These are phyloP conservation scores for Penicillium sp. DNA, from an alignment of 2,329 filamentous ascomycete genomes.

Conservation along the genomic window DNA sequence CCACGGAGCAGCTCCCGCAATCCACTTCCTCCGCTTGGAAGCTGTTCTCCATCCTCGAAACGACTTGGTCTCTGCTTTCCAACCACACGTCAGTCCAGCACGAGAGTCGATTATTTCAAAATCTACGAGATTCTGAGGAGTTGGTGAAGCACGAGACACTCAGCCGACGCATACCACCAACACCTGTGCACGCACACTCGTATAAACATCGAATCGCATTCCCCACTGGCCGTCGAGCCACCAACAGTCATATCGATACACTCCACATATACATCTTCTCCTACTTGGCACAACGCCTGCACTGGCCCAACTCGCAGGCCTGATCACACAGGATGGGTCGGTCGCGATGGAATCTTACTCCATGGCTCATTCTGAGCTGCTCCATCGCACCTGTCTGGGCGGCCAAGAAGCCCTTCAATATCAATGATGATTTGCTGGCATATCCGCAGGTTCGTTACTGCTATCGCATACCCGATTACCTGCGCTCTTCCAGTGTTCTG, in stretches of 20 bases:
- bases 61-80: too few relatives aligned
- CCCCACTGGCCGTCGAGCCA: not conserved
- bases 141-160: too few relatives aligned
- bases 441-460: constrained; percentile 66
- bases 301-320: too few relatives aligned
- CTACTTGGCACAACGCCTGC: too few relatives aligned
- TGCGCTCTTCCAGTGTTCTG: too few relatives aligned
- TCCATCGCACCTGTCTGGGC: constrained; percentile 39
- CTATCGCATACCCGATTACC: not conserved
- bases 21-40: constrained; percentile 4
- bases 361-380: constrained; percentile 29
- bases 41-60: not conserved
- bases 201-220: not conserved
- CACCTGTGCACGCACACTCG: not conserved
- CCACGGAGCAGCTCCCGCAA: constrained; percentile 22
- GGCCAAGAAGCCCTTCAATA: constrained; percentile 64
- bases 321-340: constrained; percentile 20
- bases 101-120: too few relatives aligned
- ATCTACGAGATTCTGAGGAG: too few relatives aligned
- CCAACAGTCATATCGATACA: not conserved
- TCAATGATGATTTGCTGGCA: constrained; percentile 80
- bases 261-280: too few relatives aligned
- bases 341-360: constrained; percentile 17
- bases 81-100: too few relatives aligned
- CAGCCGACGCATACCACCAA: too few relatives aligned